phyloP scores from a whole-genome alignment of 78 protist genomes.

The Chrysochromulina parva region DNA sequence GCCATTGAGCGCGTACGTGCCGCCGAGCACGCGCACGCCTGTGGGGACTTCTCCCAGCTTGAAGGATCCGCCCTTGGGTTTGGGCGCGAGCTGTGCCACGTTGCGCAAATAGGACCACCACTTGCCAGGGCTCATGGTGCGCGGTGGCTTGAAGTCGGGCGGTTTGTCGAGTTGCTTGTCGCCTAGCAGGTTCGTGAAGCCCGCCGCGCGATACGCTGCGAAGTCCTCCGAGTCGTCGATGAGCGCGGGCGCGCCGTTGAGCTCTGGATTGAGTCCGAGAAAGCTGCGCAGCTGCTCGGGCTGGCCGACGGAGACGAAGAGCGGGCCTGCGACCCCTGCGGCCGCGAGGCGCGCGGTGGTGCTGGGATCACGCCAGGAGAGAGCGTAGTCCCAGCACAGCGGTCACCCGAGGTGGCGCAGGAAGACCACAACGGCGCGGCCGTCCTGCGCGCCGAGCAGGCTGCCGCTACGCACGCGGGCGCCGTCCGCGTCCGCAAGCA shows the following conservation, averaged over 20 bases:
- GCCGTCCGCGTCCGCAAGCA: too few species aligned
- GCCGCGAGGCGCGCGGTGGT: neutral
- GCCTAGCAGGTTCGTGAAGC: neutral
- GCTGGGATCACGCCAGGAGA: too few species aligned
- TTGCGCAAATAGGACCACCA: neutral
- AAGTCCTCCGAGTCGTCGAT: neutral
- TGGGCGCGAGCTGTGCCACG: neutral
- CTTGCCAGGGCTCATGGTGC: neutral
- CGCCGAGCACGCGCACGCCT: neutral
- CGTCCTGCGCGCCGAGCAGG: neutral
- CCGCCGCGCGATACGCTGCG: neutral
- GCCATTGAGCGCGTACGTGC: conserved; percentile 8
- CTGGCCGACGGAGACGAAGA: neutral
- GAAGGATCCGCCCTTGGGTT: neutral
- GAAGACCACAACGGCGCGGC: neutral
- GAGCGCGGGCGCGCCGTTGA: neutral
- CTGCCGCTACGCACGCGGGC: neutral
- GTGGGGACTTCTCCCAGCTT: neutral
- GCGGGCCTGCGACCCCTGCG: neutral
- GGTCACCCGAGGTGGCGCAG: conserved; percentile 35
- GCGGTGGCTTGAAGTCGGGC: neutral
- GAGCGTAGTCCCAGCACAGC: neutral
- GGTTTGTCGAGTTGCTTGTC: neutral
- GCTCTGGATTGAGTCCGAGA: neutral
- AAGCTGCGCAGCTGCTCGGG: neutral